Percentiles rank a stretch among this genome's conserved stretches.
Evolutionary conservation across 805 yeast genomes (phyloP).

Genomic region (Ascoidea tarda): DNA sequence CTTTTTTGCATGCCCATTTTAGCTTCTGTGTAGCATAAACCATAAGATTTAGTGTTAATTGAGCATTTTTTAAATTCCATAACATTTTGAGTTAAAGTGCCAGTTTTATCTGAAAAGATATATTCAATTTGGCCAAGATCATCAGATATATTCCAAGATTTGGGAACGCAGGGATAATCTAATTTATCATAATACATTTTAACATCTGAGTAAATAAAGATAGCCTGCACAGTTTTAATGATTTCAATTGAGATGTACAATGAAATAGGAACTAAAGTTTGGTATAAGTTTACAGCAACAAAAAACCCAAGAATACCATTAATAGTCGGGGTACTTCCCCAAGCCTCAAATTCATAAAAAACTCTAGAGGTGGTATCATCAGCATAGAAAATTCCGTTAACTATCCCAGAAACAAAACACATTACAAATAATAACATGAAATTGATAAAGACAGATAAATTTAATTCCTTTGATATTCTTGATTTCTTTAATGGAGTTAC

Average conservation of each 20-base stretch:
- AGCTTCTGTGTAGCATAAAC: conserved; percentile 69
- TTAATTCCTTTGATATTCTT: conserved; percentile 49
- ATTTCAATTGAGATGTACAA: conserved; percentile 68
- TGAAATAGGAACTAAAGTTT: conserved; percentile 69
- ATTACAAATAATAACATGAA: conserved; percentile 45
- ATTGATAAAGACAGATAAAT: conserved; percentile 50
- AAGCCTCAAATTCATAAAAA: conserved; percentile 48
- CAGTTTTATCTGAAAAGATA: conserved; percentile 73
- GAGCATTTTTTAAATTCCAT: conserved; percentile 77
- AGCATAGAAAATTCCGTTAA: conserved; percentile 53
- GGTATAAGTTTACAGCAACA: conserved; percentile 62
- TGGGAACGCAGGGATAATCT: conserved; percentile 69
- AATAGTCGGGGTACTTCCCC: conserved; percentile 42
- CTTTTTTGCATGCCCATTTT: conserved; percentile 58
- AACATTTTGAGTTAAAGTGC: conserved; percentile 69
- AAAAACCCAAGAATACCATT: conserved; percentile 59
- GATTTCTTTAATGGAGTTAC: conserved; percentile 64
- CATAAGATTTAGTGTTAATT: conserved; percentile 52
- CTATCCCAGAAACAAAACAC: conserved; percentile 55
- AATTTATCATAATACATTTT: conserved; percentile 54
- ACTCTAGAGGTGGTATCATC: conserved; percentile 27
- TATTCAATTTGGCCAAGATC: conserved; percentile 78
- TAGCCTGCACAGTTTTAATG: conserved; percentile 65
- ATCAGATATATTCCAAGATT: conserved; percentile 74
- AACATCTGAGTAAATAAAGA: conserved; percentile 55